These are phyloP conservation scores for Aspergillus ibericus DNA, from an alignment of 2,329 filamentous ascomycete genomes.

Conservation along the genomic window DNA sequence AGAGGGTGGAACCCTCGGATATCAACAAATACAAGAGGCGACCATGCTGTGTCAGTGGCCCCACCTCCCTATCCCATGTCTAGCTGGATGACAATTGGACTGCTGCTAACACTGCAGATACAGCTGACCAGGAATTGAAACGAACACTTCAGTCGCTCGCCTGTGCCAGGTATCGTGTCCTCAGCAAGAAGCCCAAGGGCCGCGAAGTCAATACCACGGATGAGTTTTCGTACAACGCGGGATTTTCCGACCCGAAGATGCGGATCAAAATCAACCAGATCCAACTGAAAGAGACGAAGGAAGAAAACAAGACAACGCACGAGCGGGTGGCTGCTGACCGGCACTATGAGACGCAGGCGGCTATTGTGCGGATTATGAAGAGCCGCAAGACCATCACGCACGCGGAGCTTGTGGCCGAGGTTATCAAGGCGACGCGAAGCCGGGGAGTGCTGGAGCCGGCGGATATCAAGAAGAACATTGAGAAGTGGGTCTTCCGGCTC, in stretches of 20 bases:
- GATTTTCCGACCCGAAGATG: conserved; percentile 77
- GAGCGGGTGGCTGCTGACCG: conserved; percentile 84
- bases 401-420: conserved; percentile 83
- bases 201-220: conserved; percentile 77
- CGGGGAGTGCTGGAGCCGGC: conserved; percentile 80
- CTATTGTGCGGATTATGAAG: conserved; percentile 97
- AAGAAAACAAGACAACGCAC: conserved; percentile 93
- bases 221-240: conserved; percentile 77
- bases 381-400: conserved; percentile 83
- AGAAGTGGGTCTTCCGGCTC: conserved; percentile 63
- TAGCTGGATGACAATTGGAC: not conserved
- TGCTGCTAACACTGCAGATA: conserved; percentile 28
- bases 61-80: not conserved
- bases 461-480: conserved; percentile 96
- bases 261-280: conserved; percentile 99
- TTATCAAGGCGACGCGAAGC: conserved; percentile 85
- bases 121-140: conserved; percentile 72
- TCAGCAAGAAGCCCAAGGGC: conserved; percentile 81
- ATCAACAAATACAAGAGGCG: conserved; percentile 70
- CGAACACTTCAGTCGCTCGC: conserved; percentile 94
- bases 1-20: conserved; percentile 65
- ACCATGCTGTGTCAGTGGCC: conserved; percentile 66
- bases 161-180: conserved; percentile 81
- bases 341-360: conserved; percentile 94
- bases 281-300: conserved; percentile 91